Evolutionary conservation across 1,139 yeast species (phyloP), one percentile per base, ranked within the genome.

Genomic region (Zygosaccharomyces sapae): DNA sequence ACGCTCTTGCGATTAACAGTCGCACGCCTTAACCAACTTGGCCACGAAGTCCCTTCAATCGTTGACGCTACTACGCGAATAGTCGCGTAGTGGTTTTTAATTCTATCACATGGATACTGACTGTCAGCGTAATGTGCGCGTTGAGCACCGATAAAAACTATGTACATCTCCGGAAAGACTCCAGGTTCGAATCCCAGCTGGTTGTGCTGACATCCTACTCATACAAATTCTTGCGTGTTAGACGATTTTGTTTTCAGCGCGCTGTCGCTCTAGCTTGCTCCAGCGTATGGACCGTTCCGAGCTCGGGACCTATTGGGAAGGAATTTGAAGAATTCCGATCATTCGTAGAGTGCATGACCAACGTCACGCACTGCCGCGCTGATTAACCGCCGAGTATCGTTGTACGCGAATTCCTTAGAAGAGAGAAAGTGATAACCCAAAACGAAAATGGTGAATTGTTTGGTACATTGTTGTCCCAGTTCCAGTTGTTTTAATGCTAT

Each of bases 21-120:
- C 66, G 65, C 65, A 62, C 66, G 66, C 65, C 66, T 62, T 62
- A 61, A 62, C 66, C 66, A 62, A 60, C 66, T 62, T 62, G 66
- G 66, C 66, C 66, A 62, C 58, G 66, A 57, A 62, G 66, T 62
- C 50, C 25, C 7, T 22, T 22, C 25, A 22, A 7, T 22, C 9
- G 25, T 22, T 7, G 25, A 22, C 24, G 24, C 24, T 22, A 22
- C 24, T 22, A 22, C 9, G 65, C 65, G 65, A 61, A 59, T 60
- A 10, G 33, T 12, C 33, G 13, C 33, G 33, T 29, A 29, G 33
- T 12, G 13, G 13, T n/a, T 29, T n/a, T 29, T 22, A 5, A 22
- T 22, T 22, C 1, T 7, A 22, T 22, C 25, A 22, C 25, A 22
- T 22, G 25, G 25, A 22, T 22, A 22, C 25, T 22, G 25, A 22